These are phyloP conservation scores for Alternaria dauci DNA, from an alignment of 2,329 filamentous ascomycete species.

Conservation along the genomic window DNA sequence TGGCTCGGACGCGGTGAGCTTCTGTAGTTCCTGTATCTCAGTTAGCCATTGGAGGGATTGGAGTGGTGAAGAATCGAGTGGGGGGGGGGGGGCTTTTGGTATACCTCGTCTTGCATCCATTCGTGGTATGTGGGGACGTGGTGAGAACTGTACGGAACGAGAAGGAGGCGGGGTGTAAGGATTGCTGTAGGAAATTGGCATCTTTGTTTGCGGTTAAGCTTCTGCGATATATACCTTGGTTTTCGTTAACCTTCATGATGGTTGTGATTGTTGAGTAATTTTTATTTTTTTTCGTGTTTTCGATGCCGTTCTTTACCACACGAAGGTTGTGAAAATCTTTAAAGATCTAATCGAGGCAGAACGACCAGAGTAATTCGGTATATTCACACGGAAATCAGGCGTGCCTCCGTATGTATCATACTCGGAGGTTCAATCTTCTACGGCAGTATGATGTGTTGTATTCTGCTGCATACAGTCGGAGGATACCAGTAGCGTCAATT, in stretches of 20 bases:
- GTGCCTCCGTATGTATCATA: neutral
- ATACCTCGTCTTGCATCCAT: slow-evolving; percentile 87
- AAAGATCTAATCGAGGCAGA: neutral
- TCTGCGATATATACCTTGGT: slow-evolving; percentile 40
- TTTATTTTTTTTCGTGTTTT: neutral
- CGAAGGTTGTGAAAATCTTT: neutral
- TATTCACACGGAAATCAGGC: neutral
- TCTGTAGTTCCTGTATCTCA: slow-evolving; percentile 67
- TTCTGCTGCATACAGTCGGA: neutral
- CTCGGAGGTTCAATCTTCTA: neutral
- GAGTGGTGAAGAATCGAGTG: neutral
- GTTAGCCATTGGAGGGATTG: neutral
- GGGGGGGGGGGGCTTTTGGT: slow-evolving; percentile 13
- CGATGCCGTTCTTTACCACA: neutral
- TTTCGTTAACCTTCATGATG: slow-evolving; percentile 55
- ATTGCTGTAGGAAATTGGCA: slow-evolving; percentile 63
- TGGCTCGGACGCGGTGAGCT: slow-evolving; percentile 86
- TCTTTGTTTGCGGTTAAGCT: neutral
- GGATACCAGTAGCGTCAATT: neutral
- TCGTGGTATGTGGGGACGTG: slow-evolving; percentile 85
- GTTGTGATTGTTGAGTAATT: slow-evolving; percentile 1
- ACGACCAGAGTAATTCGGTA: neutral
- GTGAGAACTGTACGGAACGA: slow-evolving; percentile 83
- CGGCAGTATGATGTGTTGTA: neutral
- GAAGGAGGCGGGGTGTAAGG: slow-evolving; percentile 69